These are phyloP conservation scores for Apium graveolens DNA, from an alignment of 129 eudicot genomes.

Conservation along the genomic window DNA sequence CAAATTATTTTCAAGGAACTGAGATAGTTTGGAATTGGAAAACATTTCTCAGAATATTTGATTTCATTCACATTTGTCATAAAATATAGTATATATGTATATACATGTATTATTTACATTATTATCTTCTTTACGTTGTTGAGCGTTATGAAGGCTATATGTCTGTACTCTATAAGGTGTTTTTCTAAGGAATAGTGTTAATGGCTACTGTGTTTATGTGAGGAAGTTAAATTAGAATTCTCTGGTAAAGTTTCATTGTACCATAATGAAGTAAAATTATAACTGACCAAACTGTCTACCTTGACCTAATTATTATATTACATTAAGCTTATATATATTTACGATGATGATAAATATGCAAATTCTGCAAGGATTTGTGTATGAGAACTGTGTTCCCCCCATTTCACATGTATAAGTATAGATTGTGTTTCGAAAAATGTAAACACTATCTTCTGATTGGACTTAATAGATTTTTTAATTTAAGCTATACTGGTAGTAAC, in stretches of 20 bases:
- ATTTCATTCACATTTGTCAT: not conserved
- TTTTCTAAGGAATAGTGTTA: not conserved
- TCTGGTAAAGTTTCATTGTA: not conserved
- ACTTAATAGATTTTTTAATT: not conserved
- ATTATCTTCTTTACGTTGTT: too few relatives aligned
- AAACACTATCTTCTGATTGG: not conserved
- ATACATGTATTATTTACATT: not conserved
- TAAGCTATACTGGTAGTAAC: not conserved
- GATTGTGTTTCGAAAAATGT: not conserved
- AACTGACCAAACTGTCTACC: not conserved
- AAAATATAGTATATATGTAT: not conserved
- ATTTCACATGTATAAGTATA: not conserved
- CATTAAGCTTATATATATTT: not conserved
- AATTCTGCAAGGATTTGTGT: not conserved
- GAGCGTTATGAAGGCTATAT: too few relatives aligned
- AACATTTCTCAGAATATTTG: not conserved
- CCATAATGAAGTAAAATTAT: not conserved
- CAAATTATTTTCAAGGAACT: not conserved
- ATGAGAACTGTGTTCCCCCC: not conserved
- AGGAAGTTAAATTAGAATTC: not conserved
- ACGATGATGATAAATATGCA: not conserved
- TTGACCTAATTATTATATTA: not conserved
- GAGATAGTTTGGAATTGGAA: not conserved
- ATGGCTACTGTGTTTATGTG: not conserved
- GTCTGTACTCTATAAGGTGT: not conserved